Percentiles rank a stretch among this genome's conserved stretches.
phyloP scores from a whole-genome alignment of 352 stramenopile genomes.

The Plasmopara viticola region DNA sequence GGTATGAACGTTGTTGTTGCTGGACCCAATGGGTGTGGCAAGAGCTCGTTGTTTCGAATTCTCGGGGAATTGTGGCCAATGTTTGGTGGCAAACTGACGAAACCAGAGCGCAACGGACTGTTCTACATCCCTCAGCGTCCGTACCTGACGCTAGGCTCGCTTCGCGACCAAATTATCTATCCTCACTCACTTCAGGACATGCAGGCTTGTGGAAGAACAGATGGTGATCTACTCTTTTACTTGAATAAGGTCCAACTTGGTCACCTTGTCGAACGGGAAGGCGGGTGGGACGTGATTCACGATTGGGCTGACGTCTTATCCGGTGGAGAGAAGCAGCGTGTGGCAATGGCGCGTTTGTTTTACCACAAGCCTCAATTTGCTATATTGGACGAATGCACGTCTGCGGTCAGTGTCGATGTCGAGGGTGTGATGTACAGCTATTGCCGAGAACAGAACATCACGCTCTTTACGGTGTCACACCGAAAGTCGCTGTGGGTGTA shows the following conservation, averaged over 20 bases:
- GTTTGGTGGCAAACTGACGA: conserved; percentile 68
- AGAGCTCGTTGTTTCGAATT: conserved; percentile 85
- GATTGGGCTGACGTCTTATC: conserved; percentile 87
- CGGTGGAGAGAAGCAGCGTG: conserved; percentile 87
- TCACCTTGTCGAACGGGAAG: conserved; percentile 66
- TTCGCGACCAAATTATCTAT: conserved; percentile 89
- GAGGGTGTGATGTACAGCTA: conserved; percentile 85
- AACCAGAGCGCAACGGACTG: conserved; percentile 71
- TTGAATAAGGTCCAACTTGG: conserved; percentile 79
- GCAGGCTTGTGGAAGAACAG: conserved; percentile 37
- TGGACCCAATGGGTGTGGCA: conserved; percentile 80
- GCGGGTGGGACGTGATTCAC: conserved; percentile 71
- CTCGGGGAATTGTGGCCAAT: conserved; percentile 86
- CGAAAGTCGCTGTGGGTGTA: conserved; percentile 88
- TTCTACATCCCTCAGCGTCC: conserved; percentile 90
- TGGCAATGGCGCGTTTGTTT: conserved; percentile 86
- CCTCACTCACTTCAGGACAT: conserved; percentile 72
- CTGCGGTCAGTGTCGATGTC: conserved; percentile 79
- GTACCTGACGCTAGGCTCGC: conserved; percentile 80
- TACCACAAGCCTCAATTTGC: conserved; percentile 89
- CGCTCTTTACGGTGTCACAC: conserved; percentile 88
- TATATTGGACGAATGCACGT: conserved; percentile 87
- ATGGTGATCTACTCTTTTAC: conserved; percentile 60
- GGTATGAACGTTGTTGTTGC: conserved; percentile 88
- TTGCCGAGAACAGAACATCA: conserved; percentile 85